phyloP scores from a whole-genome alignment of 208 protist species.

The Acanthamoeba lenticulata region DNA sequence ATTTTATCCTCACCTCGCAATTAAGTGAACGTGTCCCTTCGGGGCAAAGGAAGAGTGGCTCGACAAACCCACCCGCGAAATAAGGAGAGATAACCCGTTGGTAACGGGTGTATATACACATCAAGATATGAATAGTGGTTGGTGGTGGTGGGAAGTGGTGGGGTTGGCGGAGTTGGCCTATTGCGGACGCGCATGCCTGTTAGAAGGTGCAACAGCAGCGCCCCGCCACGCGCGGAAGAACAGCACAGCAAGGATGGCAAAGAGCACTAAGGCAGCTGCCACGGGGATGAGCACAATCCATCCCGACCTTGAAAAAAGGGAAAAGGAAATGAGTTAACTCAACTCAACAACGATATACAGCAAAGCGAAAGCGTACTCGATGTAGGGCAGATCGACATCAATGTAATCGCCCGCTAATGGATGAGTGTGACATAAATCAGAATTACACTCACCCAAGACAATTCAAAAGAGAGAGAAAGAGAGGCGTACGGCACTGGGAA shows the following conservation, averaged over 20 bases:
- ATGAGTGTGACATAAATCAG: too few relatives aligned
- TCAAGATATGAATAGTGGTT: background rate
- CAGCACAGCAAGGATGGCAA: background rate
- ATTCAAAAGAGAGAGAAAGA: background rate
- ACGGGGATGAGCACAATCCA: background rate
- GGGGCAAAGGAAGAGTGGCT: too few relatives aligned
- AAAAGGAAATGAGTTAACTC: background rate
- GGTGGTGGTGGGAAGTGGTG: too few relatives aligned
- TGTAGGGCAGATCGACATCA: background rate
- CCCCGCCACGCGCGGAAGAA: background rate
- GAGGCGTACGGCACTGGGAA: background rate
- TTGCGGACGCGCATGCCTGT: too few relatives aligned
- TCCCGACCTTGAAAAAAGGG: background rate
- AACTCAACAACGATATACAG: background rate
- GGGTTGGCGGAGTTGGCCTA: too few relatives aligned
- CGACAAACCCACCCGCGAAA: too few relatives aligned
- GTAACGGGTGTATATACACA: too few relatives aligned
- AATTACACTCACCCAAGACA: too few relatives aligned
- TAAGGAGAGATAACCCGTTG: too few relatives aligned
- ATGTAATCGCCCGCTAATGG: conserved; percentile 30
- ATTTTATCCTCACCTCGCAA: too few relatives aligned
- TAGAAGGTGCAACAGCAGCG: background rate
- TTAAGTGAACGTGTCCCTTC: too few relatives aligned
- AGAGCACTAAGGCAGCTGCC: background rate
- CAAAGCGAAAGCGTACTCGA: background rate